phyloP scores from a whole-genome alignment of 768 basidiomycete species.

The Suillus hirtellus region DNA sequence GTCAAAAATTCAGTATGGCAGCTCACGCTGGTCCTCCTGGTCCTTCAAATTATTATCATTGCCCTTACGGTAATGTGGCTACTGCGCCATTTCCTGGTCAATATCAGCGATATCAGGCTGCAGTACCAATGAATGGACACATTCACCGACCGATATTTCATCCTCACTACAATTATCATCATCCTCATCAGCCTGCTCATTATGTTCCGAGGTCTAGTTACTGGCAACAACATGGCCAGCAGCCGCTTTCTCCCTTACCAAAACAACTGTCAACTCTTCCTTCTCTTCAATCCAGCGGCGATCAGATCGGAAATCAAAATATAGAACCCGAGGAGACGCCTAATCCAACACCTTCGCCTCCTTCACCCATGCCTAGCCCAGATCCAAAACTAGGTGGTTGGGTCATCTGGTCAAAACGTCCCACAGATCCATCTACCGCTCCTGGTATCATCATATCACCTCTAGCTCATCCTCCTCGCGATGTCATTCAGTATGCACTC shows the following conservation, averaged over 20 bases:
- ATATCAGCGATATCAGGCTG: conserved; percentile 38
- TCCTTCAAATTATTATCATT: conserved; percentile 26
- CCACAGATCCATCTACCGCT: conserved; percentile 59
- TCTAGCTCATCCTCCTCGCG: conserved; percentile 57
- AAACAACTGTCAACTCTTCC: conserved; percentile 61
- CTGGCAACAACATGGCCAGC: conserved; percentile 33
- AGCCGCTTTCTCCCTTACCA: conserved; percentile 57
- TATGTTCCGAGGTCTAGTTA: conserved; percentile 25
- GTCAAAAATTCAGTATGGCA: neutral
- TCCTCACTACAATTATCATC: conserved; percentile 36
- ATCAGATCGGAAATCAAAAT: conserved; percentile 4
- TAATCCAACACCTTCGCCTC: conserved; percentile 13
- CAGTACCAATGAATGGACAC: conserved; percentile 40
- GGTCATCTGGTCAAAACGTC: conserved; percentile 76
- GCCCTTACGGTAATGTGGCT: neutral
- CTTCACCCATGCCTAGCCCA: neutral
- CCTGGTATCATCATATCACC: conserved; percentile 75
- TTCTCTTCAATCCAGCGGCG: conserved; percentile 18
- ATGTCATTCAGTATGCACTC: conserved; percentile 58
- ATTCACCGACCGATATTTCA: conserved; percentile 38
- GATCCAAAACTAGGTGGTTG: conserved; percentile 36
- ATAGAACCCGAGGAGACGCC: conserved; percentile 23
- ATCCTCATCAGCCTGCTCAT: conserved; percentile 27
- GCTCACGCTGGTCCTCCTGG: conserved; percentile 19
- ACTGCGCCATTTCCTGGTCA: conserved; percentile 20